phyloP scores from a whole-genome alignment of 1,284 basidiomycete species.

The Chalciporus piperatoides region DNA sequence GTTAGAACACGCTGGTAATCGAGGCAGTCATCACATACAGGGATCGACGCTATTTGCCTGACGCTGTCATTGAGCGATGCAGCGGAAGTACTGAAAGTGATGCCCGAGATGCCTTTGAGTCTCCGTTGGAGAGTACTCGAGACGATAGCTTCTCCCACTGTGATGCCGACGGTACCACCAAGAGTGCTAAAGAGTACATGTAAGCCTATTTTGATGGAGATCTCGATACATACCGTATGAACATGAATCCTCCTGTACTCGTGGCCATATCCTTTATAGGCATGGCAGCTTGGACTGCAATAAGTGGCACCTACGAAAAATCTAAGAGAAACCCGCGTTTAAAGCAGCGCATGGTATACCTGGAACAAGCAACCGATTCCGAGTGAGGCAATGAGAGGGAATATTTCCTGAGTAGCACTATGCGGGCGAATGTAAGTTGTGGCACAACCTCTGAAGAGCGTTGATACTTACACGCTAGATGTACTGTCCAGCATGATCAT shows the following conservation, averaged over 20 bases:
- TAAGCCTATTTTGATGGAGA: neutral
- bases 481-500: slow-evolving; percentile 34
- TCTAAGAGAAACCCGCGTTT: neutral
- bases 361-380: slow-evolving; percentile 40
- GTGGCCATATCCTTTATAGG: slow-evolving; percentile 47
- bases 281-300: slow-evolving; percentile 44
- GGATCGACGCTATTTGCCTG: slow-evolving; percentile 48
- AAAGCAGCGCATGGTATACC: slow-evolving; percentile 4
- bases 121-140: slow-evolving; percentile 43
- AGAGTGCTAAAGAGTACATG: slow-evolving; percentile 23
- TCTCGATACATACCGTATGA: slow-evolving; percentile 30
- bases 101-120: slow-evolving; percentile 44
- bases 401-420: slow-evolving; percentile 34
- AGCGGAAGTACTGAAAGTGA: slow-evolving; percentile 43
- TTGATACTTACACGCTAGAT: slow-evolving; percentile 24
- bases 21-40: slow-evolving; percentile 37
- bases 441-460: neutral
- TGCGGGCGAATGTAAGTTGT: neutral
- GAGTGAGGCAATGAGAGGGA: slow-evolving; percentile 33
- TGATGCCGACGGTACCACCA: slow-evolving; percentile 39
- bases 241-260: slow-evolving; percentile 33
- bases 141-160: slow-evolving; percentile 32
- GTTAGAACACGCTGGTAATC: neutral
- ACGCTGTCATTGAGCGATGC: slow-evolving; percentile 56
- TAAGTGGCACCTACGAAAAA: slow-evolving; percentile 27